These are phyloP conservation scores for Priceomyces medius DNA, from an alignment of 805 yeast species.

Conservation along the genomic window DNA sequence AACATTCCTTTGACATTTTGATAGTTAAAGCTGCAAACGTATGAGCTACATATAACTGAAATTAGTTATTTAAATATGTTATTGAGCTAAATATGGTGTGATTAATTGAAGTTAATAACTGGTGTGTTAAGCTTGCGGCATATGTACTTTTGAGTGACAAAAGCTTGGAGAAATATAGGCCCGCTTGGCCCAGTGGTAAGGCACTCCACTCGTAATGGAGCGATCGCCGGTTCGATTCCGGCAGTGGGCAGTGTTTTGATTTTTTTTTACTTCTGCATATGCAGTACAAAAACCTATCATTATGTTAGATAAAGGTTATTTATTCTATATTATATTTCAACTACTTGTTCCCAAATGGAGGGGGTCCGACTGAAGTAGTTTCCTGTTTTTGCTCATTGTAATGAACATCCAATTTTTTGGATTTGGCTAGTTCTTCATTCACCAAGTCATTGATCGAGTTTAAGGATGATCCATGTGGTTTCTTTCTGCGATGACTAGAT, in stretches of 20 bases:
- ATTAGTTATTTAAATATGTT: too few species aligned
- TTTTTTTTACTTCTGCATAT: conserved; percentile 4
- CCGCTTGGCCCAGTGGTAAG: conserved; percentile 56
- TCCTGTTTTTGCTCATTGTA: conserved; percentile 3
- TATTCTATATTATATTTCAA: neutral
- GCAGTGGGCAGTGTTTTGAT: conserved; percentile 42
- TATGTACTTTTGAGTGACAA: neutral
- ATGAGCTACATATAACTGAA: too few species aligned
- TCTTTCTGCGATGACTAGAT: conserved; percentile 25
- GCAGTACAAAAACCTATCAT: conserved; percentile 4
- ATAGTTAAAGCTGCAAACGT: conserved; percentile 16
- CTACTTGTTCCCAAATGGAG: conserved; percentile 22
- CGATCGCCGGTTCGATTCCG: conserved; percentile 56
- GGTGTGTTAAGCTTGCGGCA: too few species aligned
- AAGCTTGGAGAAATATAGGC: conserved; percentile 21
- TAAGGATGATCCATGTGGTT: conserved; percentile 18
- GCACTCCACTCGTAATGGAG: conserved; percentile 56
- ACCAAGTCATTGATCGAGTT: conserved; percentile 37
- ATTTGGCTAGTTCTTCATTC: conserved; percentile 44
- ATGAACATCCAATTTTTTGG: conserved; percentile 33
- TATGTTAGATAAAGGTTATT: too few species aligned
- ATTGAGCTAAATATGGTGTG: too few species aligned
- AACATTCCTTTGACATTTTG: conserved; percentile 25
- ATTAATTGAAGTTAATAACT: too few species aligned
- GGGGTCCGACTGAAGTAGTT: conserved; percentile 25